Percentiles rank a stretch among this genome's conserved stretches.
Evolutionary conservation across 116 monocot genomes (phyloP).

Genomic region (Trichopus zeylanicus): DNA sequence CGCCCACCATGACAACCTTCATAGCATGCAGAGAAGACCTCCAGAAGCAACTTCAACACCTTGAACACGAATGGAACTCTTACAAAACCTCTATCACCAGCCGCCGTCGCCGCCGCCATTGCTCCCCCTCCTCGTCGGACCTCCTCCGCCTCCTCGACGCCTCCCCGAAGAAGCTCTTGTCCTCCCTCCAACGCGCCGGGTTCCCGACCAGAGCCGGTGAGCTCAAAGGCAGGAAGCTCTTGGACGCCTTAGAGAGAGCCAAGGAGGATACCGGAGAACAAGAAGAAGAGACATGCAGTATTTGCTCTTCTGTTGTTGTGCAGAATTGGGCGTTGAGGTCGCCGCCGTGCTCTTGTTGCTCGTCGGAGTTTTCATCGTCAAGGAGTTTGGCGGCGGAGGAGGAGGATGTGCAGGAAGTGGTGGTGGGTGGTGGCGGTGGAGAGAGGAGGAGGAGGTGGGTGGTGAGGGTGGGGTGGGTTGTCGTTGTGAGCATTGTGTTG

Average conservation of each 20-base stretch:
- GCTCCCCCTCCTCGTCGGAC: neutral
- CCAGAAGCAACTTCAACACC: neutral
- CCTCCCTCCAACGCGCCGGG: constrained; percentile 7
- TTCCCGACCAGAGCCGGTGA: neutral
- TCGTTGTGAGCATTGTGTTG: too few species aligned
- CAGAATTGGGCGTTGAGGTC: neutral
- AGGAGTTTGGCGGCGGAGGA: neutral
- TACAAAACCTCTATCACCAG: neutral
- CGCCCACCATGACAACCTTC: neutral
- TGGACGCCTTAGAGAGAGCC: constrained; percentile 15
- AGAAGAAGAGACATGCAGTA: neutral
- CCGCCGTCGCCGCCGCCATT: neutral
- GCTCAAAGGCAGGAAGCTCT: constrained; percentile 2
- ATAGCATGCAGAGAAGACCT: neutral
- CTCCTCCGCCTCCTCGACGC: neutral
- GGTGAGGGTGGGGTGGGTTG: too few species aligned
- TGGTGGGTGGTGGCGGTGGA: neutral
- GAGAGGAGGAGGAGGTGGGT: too few species aligned
- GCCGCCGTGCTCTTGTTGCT: constrained; percentile 5
- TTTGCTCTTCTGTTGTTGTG: constrained; percentile 10
- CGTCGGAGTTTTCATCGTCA: neutral
- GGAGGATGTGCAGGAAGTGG: too few species aligned
- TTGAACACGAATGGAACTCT: neutral
- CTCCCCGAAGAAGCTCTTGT: constrained; percentile 7
- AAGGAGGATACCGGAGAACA: constrained; percentile 3